These are phyloP conservation scores for Juncus effusus DNA, from an alignment of 176 grass and related monocot genomes.

Conservation along the genomic window DNA sequence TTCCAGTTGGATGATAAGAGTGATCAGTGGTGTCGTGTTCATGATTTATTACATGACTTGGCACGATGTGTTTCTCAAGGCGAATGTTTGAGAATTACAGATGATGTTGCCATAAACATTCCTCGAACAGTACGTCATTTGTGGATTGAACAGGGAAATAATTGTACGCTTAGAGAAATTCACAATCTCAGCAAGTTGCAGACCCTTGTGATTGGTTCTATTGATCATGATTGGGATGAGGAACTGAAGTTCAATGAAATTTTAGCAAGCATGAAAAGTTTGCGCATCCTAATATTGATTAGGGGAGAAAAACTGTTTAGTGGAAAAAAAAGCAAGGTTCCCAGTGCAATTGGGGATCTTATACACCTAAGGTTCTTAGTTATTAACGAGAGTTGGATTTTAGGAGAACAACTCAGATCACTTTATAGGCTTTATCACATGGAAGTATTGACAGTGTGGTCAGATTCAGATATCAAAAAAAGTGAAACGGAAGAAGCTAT, in stretches of 20 bases:
- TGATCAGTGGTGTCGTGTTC: constrained; percentile 13
- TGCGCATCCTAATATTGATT: not conserved
- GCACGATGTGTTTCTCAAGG: constrained; percentile 16
- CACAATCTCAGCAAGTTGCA: not conserved
- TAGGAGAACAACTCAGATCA: constrained; percentile 5
- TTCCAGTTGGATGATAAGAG: not conserved
- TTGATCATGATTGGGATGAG: constrained; percentile 2
- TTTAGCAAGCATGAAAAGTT: not conserved
- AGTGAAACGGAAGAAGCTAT: constrained; percentile 12
- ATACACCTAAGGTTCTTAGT: constrained; percentile 17
- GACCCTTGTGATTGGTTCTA: not conserved
- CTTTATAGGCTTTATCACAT: constrained; percentile 22
- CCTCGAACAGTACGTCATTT: constrained; percentile 14
- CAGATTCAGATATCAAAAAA: constrained; percentile 13
- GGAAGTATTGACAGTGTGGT: constrained; percentile 3
- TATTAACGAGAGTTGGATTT: not conserved
- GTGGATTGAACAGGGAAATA: not conserved
- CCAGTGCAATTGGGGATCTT: constrained; percentile 14
- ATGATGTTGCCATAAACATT: not conserved
- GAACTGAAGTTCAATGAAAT: not conserved
- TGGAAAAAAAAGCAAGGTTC: not conserved
- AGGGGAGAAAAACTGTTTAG: not conserved
- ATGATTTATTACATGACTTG: constrained; percentile 30
- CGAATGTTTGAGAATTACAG: constrained; percentile 20
- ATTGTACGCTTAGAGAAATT: not conserved